Evolutionary conservation across 2,329 filamentous ascomycete species (phyloP), one percentile per base, ranked within the genome.

Genomic region (Aspergillus fumigatus): DNA sequence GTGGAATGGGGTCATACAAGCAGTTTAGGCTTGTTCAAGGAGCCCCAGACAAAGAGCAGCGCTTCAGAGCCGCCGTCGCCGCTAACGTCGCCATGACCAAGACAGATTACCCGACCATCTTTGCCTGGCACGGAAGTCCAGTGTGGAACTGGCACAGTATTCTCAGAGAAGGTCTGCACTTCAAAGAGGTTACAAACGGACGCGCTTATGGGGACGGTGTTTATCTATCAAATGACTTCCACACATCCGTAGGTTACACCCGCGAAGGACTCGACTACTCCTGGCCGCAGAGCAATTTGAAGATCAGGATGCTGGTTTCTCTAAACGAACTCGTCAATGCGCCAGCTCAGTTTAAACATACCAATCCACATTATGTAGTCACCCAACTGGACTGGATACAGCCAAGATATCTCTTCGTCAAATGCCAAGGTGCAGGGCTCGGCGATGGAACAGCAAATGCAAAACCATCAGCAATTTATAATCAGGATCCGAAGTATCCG

Each of bases 1-100:
- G 76, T 25, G 87, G 87, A 0, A 85, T 93, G 76, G 66, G 78
- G 0, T 78, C 74, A 2, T 93, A 86, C 81, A 79, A 90, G 55
- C 92, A 96, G 70, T 97, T 96, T 66, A 84, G 90, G 27, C 91
- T 97, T 64, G 87, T 88, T 0, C 93, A 96, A 77, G 92, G 92
- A 8, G 88, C 90, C 0, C 91, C 91, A 0, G 90, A 96, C 66
- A 95, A 92, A 66, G 92, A 97, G 69, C 79, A 87, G 35, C 80
- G 84, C 1, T 96, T 97, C 67, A 76, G 85, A 6, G 73, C 84
- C 23, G 84, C 86, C 14, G 79, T 94, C 2, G 76, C 79, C 40
- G 25, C 71, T 17, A 59, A 64, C 7, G 70, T 73, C 2, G 56
- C 65, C 17, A 69, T 75, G 5, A 65, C 79, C 19, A 71, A 73